phyloP scores from a whole-genome alignment of 306 rosid species.

The Cyamopsis tetragonoloba region DNA sequence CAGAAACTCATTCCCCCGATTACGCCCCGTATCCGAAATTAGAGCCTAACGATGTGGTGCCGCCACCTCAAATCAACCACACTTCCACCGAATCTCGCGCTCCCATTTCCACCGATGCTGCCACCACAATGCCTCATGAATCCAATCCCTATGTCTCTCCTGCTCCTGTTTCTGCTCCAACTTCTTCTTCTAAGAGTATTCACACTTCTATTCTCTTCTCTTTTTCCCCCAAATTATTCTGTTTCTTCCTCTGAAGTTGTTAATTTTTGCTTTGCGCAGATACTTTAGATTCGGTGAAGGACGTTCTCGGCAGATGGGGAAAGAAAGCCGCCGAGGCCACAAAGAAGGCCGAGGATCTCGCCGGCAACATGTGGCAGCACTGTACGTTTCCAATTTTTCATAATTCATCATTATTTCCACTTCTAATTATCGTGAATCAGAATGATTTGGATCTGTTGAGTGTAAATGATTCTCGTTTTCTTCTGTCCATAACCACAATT shows the following conservation, averaged over 20 bases:
- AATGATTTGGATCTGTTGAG: too few species aligned
- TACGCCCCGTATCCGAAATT: slow-evolving; percentile 82
- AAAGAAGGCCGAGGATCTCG: slow-evolving; percentile 93
- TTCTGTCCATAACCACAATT: too few species aligned
- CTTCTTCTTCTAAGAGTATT: slow-evolving; percentile 55
- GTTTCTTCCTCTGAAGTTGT: not conserved
- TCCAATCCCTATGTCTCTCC: slow-evolving; percentile 78
- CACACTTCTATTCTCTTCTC: not conserved
- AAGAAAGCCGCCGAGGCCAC: slow-evolving; percentile 93
- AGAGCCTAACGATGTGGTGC: slow-evolving; percentile 56
- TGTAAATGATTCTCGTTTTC: too few species aligned
- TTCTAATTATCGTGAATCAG: too few species aligned
- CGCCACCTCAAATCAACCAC: slow-evolving; percentile 28
- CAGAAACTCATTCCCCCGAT: slow-evolving; percentile 53
- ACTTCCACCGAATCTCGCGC: slow-evolving; percentile 38
- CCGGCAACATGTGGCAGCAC: slow-evolving; percentile 98
- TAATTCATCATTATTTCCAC: not conserved
- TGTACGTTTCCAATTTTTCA: slow-evolving; percentile 45
- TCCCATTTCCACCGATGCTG: slow-evolving; percentile 43
- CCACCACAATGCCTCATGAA: slow-evolving; percentile 72
- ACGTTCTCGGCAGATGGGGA: slow-evolving; percentile 79
- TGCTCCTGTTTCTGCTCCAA: slow-evolving; percentile 43
- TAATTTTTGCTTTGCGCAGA: slow-evolving; percentile 35
- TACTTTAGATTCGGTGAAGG: slow-evolving; percentile 77
- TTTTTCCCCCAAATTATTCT: not conserved